A percentile compares a stretch with the other conserved stretches of the same genome.
Evolutionary conservation across 164 flowering plant genomes (phyloP).

Genomic region (Dillenia suffruticosa): DNA sequence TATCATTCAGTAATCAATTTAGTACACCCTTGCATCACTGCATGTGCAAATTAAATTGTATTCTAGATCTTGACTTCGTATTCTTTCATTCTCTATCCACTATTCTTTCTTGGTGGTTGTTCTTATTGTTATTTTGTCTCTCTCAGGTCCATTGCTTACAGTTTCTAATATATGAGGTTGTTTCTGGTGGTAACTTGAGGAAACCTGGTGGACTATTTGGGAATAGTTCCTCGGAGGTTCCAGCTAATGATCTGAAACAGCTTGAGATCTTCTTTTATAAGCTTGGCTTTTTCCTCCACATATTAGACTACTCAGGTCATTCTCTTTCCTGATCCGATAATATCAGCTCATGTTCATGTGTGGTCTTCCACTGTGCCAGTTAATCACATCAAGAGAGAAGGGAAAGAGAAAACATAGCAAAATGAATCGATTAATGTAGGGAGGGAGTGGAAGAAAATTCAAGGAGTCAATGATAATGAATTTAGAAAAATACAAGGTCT

Average conservation of each 20-base stretch:
- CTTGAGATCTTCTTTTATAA: conserved; percentile 97
- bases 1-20: too few species aligned
- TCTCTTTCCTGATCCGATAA: conserved; percentile 4
- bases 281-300: conserved; percentile 90
- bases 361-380: too few species aligned
- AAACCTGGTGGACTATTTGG: conserved; percentile 97
- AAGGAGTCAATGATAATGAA: too few species aligned
- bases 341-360: too few species aligned
- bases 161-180: conserved; percentile 92
- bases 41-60: too few species aligned
- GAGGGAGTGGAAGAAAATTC: too few species aligned
- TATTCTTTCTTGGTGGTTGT: neutral
- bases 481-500: too few species aligned
- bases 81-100: neutral
- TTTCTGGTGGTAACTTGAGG: conserved; percentile 93
- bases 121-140: neutral
- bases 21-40: too few species aligned
- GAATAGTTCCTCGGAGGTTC: conserved; percentile 78
- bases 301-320: conserved; percentile 89
- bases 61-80: neutral
- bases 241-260: conserved; percentile 79
- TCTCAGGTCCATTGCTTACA: conserved; percentile 95
- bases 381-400: too few species aligned
- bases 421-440: too few species aligned
- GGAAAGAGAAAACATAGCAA: too few species aligned